These are phyloP conservation scores for Avena eriantha DNA, from an alignment of 176 grass and related monocot species.

Conservation along the genomic window DNA sequence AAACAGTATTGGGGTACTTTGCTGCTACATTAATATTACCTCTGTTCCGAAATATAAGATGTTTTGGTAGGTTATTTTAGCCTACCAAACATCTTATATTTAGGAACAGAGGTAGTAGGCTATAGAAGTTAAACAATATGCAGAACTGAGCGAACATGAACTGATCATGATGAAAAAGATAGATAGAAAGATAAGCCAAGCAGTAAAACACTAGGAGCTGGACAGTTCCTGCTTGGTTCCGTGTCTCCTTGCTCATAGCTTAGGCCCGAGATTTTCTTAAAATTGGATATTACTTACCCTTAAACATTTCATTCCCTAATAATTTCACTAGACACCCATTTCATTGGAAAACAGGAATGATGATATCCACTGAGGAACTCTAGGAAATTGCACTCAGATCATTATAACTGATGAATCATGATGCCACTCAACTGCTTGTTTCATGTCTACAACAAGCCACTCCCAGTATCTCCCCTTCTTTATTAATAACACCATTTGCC, in stretches of 20 bases:
- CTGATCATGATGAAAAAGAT: neutral
- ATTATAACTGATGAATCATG: neutral
- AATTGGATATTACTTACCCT: neutral
- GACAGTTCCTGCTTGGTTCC: neutral
- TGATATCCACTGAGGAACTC: neutral
- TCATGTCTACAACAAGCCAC: neutral
- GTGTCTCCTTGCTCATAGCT: neutral
- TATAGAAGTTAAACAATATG: neutral
- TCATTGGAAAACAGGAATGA: neutral
- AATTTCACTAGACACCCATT: neutral
- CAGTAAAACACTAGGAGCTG: neutral
- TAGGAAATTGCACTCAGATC: neutral
- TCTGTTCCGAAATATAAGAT: too few species aligned
- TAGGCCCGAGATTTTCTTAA: neutral
- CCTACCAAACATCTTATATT: too few species aligned
- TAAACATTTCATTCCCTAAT: conserved; percentile 15
- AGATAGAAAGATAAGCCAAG: neutral
- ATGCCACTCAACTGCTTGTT: neutral
- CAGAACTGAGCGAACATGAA: neutral
- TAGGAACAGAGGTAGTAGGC: neutral
- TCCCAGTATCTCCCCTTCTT: neutral
- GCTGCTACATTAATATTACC: neutral
- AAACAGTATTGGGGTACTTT: neutral
- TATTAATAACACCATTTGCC: neutral
- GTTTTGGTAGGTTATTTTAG: too few species aligned